Conservation (phyloP, 495 filamentous ascomycete species). For the Penicillium lividum region DNA sequence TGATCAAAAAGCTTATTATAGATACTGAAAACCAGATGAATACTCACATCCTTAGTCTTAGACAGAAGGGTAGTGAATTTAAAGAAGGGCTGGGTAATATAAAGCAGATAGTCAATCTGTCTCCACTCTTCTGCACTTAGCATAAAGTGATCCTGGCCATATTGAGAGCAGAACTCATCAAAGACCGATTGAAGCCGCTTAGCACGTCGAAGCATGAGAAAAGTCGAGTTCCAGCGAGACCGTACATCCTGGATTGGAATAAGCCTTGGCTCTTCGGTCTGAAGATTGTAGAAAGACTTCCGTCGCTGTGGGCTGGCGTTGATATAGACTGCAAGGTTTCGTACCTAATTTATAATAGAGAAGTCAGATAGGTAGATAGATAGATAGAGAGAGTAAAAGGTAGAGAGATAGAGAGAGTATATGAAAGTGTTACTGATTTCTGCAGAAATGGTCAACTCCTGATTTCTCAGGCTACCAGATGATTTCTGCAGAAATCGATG, state of each 20-base stretch:
- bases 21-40: constrained; percentile 18
- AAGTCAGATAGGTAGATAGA: too few relatives aligned
- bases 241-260: constrained; percentile 25
- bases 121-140: constrained; percentile 19
- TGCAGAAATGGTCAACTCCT: too few relatives aligned
- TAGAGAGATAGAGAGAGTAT: too few relatives aligned
- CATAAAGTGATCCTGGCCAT: constrained; percentile 10
- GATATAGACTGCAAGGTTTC: constrained; percentile 18
- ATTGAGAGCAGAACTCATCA: constrained; percentile 15
- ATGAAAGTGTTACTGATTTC: too few relatives aligned
- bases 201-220: constrained; percentile 22
- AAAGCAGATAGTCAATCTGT: constrained; percentile 26
- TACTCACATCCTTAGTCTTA: constrained; percentile 19
- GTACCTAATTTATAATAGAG: too few relatives aligned
- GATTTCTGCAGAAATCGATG: too few relatives aligned
- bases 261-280: constrained; percentile 9
- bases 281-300: constrained; percentile 7
- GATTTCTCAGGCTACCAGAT: too few relatives aligned
- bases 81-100: constrained; percentile 17
- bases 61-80: constrained; percentile 12
- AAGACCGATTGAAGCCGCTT: constrained; percentile 15
- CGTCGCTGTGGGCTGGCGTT: constrained; percentile 13
- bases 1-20: constrained; percentile 21
- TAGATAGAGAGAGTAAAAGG: too few relatives aligned
- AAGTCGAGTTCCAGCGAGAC: constrained; percentile 13